Conservation (phyloP, 306 rosid genomes). For the Glycine latifolia region DNA sequence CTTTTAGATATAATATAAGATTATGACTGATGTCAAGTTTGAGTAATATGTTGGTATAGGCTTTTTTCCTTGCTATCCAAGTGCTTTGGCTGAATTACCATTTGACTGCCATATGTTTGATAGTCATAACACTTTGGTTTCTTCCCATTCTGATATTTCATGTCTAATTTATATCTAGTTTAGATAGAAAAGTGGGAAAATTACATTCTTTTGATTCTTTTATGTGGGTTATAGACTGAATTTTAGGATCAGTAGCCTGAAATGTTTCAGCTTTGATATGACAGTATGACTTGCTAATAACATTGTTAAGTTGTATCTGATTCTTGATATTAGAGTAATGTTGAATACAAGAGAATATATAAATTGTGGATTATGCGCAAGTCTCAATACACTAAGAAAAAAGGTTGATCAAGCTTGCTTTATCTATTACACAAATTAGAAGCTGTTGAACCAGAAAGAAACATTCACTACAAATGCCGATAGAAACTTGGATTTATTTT, state of each 20-base stretch:
- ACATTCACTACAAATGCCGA: background rate
- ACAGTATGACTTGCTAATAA: background rate
- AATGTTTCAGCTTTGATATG: conserved; percentile 22
- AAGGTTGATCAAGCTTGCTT: conserved; percentile 3
- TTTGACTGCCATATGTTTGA: conserved; percentile 11
- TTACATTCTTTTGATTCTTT: conserved; percentile 1
- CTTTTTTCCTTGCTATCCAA: conserved; percentile 14
- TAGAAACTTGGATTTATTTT: background rate
- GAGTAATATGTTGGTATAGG: conserved; percentile 16
- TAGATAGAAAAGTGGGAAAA: background rate
- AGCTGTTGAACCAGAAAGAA: background rate
- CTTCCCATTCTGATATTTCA: background rate
- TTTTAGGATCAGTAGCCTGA: background rate
- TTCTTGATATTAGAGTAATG: conserved; percentile 6
- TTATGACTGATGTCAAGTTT: conserved; percentile 5
- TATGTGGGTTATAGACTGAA: conserved; percentile 12
- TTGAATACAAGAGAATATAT: background rate
- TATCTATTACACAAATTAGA: conserved; percentile 6
- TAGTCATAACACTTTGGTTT: conserved; percentile 19
- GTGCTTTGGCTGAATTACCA: background rate
- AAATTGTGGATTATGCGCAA: background rate
- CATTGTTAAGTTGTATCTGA: background rate
- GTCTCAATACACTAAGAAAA: no score
- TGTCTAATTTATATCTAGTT: background rate
- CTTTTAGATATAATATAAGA: conserved; percentile 17